phyloP scores from a whole-genome alignment of 1,139 yeast genomes.

The Hyphopichia burtonii region DNA sequence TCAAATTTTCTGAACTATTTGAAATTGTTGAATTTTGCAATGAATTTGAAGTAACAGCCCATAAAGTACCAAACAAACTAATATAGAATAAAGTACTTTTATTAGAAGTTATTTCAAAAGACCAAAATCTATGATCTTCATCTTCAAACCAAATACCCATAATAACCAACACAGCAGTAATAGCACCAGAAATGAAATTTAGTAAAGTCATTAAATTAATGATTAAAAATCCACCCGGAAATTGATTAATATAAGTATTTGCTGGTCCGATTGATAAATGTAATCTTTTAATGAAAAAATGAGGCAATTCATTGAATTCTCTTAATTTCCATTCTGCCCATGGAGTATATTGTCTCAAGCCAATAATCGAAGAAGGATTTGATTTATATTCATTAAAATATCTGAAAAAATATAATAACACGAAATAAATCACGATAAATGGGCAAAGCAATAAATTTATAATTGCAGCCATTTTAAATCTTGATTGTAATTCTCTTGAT shows the following conservation, averaged over 20 bases:
- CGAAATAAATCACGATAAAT: conserved; percentile 77
- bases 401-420: conserved; percentile 79
- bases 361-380: conserved; percentile 81
- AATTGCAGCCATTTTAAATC: conserved; percentile 86
- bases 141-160: conserved; percentile 82
- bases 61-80: conserved; percentile 77
- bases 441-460: conserved; percentile 83
- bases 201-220: conserved; percentile 57
- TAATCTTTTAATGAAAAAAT: conserved; percentile 76
- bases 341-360: conserved; percentile 84
- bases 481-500: conserved; percentile 66
- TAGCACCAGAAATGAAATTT: conserved; percentile 82
- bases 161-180: conserved; percentile 83
- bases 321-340: conserved; percentile 93
- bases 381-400: conserved; percentile 91
- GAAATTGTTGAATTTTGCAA: conserved; percentile 38
- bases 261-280: conserved; percentile 80
- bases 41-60: conserved; percentile 59
- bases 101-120: conserved; percentile 82
- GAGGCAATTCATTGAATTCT: conserved; percentile 90
- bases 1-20: conserved; percentile 48
- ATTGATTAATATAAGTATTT: conserved; percentile 79
- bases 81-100: conserved; percentile 83
- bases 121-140: conserved; percentile 72
- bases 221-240: conserved; percentile 73